Evolutionary conservation across 257 asterid genomes (phyloP).

Genomic region (Jacaranda mimosifolia): DNA sequence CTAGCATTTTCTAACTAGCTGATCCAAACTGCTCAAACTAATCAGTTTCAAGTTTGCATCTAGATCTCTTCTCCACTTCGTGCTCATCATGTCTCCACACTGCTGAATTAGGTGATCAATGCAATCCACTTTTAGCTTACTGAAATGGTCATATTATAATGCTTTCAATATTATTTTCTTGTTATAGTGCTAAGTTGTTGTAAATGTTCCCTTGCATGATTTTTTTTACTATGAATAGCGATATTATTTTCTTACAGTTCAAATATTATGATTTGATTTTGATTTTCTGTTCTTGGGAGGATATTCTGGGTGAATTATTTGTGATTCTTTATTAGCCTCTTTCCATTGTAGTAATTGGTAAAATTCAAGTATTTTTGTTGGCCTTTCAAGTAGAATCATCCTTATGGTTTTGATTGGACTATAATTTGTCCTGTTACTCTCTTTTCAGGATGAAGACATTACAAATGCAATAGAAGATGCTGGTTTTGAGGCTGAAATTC

Average conservation of each 20-base stretch:
- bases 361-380: background rate
- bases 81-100: constrained; percentile 1
- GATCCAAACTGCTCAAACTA: constrained; percentile 20
- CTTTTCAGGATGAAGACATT: constrained; percentile 63
- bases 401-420: constrained; percentile 3
- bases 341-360: background rate
- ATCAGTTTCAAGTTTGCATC: constrained; percentile 2
- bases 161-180: background rate
- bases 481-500: constrained; percentile 72
- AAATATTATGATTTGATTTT: background rate
- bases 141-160: background rate
- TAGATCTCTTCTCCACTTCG: constrained; percentile 1
- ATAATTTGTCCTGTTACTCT: constrained; percentile 7
- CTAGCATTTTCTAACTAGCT: background rate
- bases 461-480: constrained; percentile 72
- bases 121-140: background rate
- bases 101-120: background rate
- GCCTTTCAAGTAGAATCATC: background rate
- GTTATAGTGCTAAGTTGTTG: background rate
- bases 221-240: background rate
- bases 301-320: constrained; percentile 4
- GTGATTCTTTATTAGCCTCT: background rate
- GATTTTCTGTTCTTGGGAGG: background rate
- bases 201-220: background rate
- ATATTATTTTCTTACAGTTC: background rate